Evolutionary conservation across 1,284 basidiomycete genomes (phyloP).

Genomic region (Marasmius sp.): DNA sequence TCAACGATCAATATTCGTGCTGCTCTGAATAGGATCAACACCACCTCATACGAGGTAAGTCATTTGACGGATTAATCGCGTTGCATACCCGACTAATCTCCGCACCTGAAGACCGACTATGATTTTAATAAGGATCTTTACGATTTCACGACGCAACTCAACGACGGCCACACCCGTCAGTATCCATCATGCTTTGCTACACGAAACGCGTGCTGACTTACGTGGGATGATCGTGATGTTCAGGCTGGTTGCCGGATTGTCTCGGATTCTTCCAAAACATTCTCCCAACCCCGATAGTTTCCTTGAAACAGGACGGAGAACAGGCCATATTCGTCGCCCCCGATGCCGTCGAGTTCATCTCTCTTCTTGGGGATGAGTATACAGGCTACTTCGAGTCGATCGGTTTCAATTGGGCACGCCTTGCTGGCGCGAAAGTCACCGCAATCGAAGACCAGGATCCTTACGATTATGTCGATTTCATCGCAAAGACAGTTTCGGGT

Average conservation of each 20-base stretch:
- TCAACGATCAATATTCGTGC: conserved; percentile 56
- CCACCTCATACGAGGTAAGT: conserved; percentile 45
- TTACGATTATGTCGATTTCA: conserved; percentile 54
- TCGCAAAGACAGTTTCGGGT: conserved; percentile 57
- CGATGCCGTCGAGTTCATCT: conserved; percentile 51
- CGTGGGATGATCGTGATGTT: not conserved
- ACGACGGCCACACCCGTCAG: conserved; percentile 66
- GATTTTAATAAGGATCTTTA: conserved; percentile 63
- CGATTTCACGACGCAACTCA: conserved; percentile 54
- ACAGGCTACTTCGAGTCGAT: conserved; percentile 51
- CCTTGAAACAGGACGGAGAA: conserved; percentile 50
- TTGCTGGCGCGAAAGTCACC: conserved; percentile 59
- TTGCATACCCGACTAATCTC: not conserved
- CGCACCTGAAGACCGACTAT: conserved; percentile 47
- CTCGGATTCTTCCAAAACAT: conserved; percentile 58
- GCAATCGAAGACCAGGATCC: conserved; percentile 54
- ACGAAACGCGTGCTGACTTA: not conserved
- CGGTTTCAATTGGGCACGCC: conserved; percentile 55
- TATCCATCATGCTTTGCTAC: conserved; percentile 4
- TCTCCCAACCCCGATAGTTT: conserved; percentile 58
- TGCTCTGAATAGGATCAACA: conserved; percentile 46
- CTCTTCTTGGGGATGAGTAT: conserved; percentile 44
- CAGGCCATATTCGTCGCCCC: conserved; percentile 58
- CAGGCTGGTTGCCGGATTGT: conserved; percentile 61
- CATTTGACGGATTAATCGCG: not conserved